phyloP scores from a whole-genome alignment of 176 grass and related monocot genomes.

The maize (Zea mays) region DNA sequence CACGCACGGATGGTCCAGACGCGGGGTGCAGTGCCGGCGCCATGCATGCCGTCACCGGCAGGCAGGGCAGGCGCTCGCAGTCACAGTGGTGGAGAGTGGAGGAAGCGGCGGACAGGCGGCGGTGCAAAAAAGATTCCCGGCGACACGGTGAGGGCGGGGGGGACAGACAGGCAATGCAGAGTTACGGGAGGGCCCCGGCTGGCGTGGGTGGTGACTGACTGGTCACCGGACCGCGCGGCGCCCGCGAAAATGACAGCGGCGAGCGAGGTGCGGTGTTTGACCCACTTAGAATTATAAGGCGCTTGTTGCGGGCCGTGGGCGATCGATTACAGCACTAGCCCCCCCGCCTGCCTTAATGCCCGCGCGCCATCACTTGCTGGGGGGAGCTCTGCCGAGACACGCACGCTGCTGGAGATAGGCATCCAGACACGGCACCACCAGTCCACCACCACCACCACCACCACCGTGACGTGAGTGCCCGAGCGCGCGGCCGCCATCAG shows the following conservation, averaged over 20 bases:
- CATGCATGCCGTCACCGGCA: conserved; percentile 38
- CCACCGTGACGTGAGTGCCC: too few relatives aligned
- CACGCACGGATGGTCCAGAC: conserved; percentile 35
- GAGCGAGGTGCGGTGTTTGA: conserved; percentile 33
- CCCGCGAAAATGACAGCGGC: conserved; percentile 44
- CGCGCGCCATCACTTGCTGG: conserved; percentile 23
- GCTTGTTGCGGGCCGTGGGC: neutral
- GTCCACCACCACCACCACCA: neutral
- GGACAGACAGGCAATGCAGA: conserved; percentile 25
- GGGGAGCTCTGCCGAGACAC: neutral
- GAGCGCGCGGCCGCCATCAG: neutral
- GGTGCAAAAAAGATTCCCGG: conserved; percentile 36
- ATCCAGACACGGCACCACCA: conserved; percentile 35
- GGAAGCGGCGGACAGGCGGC: neutral
- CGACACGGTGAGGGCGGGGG: conserved; percentile 12
- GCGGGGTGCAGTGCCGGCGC: conserved; percentile 22
- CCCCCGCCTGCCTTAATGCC: conserved; percentile 21
- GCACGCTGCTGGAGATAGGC: conserved; percentile 16
- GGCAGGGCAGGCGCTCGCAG: neutral
- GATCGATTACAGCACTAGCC: conserved; percentile 28
- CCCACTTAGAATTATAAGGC: conserved; percentile 34
- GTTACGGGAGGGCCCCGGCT: conserved; percentile 27
- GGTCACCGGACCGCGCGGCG: neutral
- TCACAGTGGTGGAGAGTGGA: neutral
- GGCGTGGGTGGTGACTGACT: conserved; percentile 8